A percentile compares a stretch with the other conserved stretches of the same genome.
These are phyloP conservation scores for Lichenothelia convexa DNA, from an alignment of 495 filamentous ascomycete species.

Conservation along the genomic window DNA sequence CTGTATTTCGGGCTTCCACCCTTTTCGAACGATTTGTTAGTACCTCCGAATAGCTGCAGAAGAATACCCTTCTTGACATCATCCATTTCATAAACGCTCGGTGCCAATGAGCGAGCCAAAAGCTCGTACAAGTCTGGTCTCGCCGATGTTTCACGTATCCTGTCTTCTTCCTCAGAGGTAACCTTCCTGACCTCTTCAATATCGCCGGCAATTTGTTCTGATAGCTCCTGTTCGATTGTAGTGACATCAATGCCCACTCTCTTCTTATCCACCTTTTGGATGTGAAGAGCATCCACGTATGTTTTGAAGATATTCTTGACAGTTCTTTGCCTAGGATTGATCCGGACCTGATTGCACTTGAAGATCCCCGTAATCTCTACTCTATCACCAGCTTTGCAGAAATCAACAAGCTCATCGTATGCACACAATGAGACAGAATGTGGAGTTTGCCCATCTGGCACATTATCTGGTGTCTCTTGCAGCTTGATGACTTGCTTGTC, in stretches of 20 bases:
- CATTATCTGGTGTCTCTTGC: slow-evolving; percentile 87
- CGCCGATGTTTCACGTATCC: slow-evolving; percentile 65
- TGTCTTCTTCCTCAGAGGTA: slow-evolving; percentile 74
- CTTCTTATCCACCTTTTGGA: slow-evolving; percentile 90
- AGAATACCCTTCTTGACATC: slow-evolving; percentile 98
- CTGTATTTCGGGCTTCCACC: slow-evolving; percentile 88
- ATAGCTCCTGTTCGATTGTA: slow-evolving; percentile 71
- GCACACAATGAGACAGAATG: slow-evolving; percentile 94
- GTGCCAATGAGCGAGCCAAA: slow-evolving; percentile 76
- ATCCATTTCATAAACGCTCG: slow-evolving; percentile 94
- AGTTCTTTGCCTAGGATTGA: slow-evolving; percentile 80
- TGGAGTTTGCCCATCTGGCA: slow-evolving; percentile 93
- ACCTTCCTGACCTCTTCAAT: slow-evolving; percentile 71
- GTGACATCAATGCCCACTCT: slow-evolving; percentile 81
- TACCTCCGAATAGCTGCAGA: slow-evolving; percentile 89
- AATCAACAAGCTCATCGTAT: slow-evolving; percentile 91
- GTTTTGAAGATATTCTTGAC: slow-evolving; percentile 96
- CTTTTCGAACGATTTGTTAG: slow-evolving; percentile 97
- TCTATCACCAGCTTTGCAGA: slow-evolving; percentile 93
- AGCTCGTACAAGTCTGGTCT: slow-evolving; percentile 87
- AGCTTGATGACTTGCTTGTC: slow-evolving; percentile 99
- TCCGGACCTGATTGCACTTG: slow-evolving; percentile 81
- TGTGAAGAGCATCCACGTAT: slow-evolving; percentile 85
- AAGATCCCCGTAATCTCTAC: slow-evolving; percentile 95
- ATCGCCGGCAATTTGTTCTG: slow-evolving; percentile 52